A percentile compares a stretch with the other conserved stretches of the same genome.
Conservation (phyloP, 768 basidiomycete species). For the Kwoniella pini region DNA sequence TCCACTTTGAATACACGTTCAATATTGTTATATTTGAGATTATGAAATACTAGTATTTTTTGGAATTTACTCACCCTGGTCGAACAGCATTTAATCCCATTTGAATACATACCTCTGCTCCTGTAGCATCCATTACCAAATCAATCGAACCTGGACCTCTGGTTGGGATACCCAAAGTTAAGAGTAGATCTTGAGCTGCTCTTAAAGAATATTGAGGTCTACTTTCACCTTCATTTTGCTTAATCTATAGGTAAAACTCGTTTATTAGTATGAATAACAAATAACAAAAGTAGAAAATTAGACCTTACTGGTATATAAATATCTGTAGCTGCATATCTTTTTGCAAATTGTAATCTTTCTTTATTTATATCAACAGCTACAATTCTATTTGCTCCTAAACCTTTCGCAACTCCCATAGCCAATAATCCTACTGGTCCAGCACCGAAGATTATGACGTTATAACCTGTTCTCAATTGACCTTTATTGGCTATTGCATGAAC, state of each 20-base stretch:
- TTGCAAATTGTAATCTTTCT: conserved; percentile 80
- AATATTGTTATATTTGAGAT: too few species aligned
- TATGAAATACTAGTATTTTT: too few species aligned
- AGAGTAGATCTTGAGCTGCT: conserved; percentile 68
- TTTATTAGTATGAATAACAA: neutral
- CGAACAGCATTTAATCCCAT: conserved; percentile 75
- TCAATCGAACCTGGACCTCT: conserved; percentile 73
- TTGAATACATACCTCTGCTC: conserved; percentile 89
- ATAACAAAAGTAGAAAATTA: neutral
- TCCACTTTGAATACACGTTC: conserved; percentile 38
- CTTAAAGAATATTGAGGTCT: conserved; percentile 71
- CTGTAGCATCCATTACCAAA: conserved; percentile 86
- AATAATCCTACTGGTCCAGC: conserved; percentile 78
- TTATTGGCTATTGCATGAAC: conserved; percentile 82
- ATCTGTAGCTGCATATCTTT: conserved; percentile 78
- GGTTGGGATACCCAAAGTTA: conserved; percentile 67
- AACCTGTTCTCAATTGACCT: conserved; percentile 69
- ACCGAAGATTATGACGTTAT: conserved; percentile 81
- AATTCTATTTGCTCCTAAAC: conserved; percentile 79
- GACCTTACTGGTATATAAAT: conserved; percentile 54
- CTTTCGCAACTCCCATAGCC: conserved; percentile 94
- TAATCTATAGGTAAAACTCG: too few species aligned
- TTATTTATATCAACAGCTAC: conserved; percentile 70
- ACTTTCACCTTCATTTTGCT: conserved; percentile 63
- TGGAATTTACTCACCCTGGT: conserved; percentile 59